phyloP scores from a whole-genome alignment of 805 yeast species.

The Cyberlindnera lachancei region DNA sequence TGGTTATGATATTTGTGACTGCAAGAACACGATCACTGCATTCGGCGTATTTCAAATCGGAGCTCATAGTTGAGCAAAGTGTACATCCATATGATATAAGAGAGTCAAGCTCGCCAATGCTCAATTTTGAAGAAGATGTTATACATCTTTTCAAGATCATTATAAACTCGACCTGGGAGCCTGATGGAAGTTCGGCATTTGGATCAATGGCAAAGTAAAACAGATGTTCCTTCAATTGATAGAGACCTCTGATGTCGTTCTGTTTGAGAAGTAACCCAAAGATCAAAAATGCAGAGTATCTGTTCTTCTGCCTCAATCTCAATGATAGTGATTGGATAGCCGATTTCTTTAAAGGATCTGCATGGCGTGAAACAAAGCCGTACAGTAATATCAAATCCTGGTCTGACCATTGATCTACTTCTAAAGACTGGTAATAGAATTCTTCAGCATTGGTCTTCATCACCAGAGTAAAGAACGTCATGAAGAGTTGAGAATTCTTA shows the following conservation, averaged over 20 bases:
- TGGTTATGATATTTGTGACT: neutral
- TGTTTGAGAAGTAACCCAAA: neutral
- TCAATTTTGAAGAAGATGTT: neutral
- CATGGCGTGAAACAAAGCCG: neutral
- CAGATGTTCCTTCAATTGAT: conserved; percentile 7
- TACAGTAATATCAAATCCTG: conserved; percentile 1
- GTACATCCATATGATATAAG: conserved; percentile 4
- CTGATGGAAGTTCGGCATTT: too few species aligned
- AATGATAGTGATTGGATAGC: neutral
- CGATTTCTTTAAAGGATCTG: neutral
- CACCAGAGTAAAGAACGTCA: conserved; percentile 8
- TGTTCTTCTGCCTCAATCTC: conserved; percentile 3
- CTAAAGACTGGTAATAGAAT: neutral
- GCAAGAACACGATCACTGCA: neutral
- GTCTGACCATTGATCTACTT: neutral
- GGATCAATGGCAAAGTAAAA: conserved; percentile 12
- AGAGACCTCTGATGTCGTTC: conserved; percentile 1
- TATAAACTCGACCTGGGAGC: conserved; percentile 1
- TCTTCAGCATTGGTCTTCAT: conserved; percentile 3
- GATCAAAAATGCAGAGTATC: conserved; percentile 3
- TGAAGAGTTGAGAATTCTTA: conserved; percentile 6
- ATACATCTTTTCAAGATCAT: conserved; percentile 3
- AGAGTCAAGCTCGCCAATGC: neutral
- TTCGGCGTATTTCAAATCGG: neutral
- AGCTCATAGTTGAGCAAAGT: conserved; percentile 1